Conservation (phyloP, 345 rosid species). For the Gossypium sturtianum region DNA sequence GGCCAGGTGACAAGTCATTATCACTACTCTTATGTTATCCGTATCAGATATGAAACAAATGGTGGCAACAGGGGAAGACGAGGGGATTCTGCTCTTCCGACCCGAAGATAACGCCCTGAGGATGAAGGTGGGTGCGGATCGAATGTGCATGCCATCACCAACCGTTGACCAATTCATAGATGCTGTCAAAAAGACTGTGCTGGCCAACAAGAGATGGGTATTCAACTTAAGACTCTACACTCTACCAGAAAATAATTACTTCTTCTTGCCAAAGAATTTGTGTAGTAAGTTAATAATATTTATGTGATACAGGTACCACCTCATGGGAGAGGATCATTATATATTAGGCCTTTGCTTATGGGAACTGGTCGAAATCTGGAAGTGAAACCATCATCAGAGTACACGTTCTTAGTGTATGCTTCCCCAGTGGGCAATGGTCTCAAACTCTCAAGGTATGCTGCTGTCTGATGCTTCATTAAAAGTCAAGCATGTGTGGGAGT, state of each 20-base stretch:
- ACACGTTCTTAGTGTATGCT: constrained; percentile 39
- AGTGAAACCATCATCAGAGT: constrained; percentile 48
- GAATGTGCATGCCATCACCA: constrained; percentile 54
- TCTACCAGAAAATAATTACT: neutral
- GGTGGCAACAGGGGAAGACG: constrained; percentile 42
- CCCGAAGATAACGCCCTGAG: constrained; percentile 49
- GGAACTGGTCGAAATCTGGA: constrained; percentile 48
- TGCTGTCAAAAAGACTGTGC: constrained; percentile 32
- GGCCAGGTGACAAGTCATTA: constrained; percentile 30
- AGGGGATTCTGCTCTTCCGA: constrained; percentile 40
- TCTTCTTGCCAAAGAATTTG: neutral
- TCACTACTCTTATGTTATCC: neutral
- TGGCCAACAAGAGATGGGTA: constrained; percentile 53
- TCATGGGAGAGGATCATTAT: constrained; percentile 52
- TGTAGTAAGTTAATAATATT: neutral
- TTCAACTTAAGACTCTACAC: neutral
- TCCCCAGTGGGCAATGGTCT: constrained; percentile 48
- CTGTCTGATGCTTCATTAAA: neutral
- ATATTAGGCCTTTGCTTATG: constrained; percentile 57
- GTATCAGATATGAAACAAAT: neutral
- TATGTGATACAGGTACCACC: constrained; percentile 46
- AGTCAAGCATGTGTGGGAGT: neutral
- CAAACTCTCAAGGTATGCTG: constrained; percentile 34
- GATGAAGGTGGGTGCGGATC: constrained; percentile 51
- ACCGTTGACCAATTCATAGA: constrained; percentile 40